phyloP scores from a whole-genome alignment of 2,329 filamentous ascomycete species.

The Cladosporium velox region DNA sequence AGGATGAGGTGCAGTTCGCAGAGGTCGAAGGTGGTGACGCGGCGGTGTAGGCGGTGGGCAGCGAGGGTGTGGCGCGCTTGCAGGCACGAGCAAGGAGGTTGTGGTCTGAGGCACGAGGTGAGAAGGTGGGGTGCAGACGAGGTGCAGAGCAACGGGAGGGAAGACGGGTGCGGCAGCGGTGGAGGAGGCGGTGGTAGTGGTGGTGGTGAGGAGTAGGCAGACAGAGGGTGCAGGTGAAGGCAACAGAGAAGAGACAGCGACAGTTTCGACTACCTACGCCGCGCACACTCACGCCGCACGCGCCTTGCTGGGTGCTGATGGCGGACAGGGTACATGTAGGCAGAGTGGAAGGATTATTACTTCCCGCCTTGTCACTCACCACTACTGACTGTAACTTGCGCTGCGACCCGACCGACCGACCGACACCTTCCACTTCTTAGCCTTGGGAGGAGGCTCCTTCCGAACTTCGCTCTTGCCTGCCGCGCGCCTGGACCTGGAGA shows the following conservation, averaged over 20 bases:
- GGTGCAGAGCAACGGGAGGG: slow-evolving; percentile 2
- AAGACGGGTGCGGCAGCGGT: neutral
- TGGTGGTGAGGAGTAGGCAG: too few relatives aligned
- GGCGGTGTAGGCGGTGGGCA: neutral
- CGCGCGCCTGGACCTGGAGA: neutral
- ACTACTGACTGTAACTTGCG: neutral
- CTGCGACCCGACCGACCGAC: neutral
- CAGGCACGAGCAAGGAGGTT: slow-evolving; percentile 13
- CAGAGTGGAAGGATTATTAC: neutral
- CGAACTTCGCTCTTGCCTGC: neutral
- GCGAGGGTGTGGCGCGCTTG: slow-evolving; percentile 2
- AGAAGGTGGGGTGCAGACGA: neutral
- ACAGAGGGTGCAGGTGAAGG: neutral
- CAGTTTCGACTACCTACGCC: neutral
- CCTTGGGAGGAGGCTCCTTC: neutral
- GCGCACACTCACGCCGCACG: neutral
- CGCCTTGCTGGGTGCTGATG: neutral
- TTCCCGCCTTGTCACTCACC: neutral
- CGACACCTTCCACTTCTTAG: neutral
- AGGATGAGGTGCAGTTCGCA: neutral
- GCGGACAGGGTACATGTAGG: neutral
- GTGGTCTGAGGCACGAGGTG: neutral
- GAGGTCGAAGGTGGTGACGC: neutral
- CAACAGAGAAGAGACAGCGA: neutral
- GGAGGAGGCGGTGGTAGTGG: slow-evolving; percentile 5